Evolutionary conservation across 257 asterid genomes (phyloP), one percentile per base, ranked within the genome.

Genomic region (Lycium barbarum): DNA sequence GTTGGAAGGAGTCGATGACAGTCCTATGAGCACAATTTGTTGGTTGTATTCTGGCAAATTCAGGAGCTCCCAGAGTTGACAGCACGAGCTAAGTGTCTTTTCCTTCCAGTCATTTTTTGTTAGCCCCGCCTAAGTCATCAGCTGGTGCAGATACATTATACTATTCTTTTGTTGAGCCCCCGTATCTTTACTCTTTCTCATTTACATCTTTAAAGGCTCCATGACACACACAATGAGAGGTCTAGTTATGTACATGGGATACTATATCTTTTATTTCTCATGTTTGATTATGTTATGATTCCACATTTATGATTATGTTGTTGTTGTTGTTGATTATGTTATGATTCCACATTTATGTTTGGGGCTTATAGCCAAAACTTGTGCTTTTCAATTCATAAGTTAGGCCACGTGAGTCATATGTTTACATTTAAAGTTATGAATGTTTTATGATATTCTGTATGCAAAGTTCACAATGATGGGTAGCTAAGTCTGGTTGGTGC

Each of bases 191-290:
- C 11, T 61, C 53, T 68, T 26, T 26, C 26, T 68, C 53, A 38
- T 68, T 68, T 36, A 68, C 26, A 6, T 38, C 78, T 68, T 36
- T 38, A 15, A 26, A 36, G 78, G 49, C 38, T 68, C 78, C 78
- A 38, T 68, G 78, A 68, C 26, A 68, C 51, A 36, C 13, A 68
- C 53, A 68, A 68, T 17, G 53, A 68, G 53, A 68, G 78, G 26
- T 68, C 53, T 68, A 68, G 78, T 68, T 68, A 68, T 70, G 33
- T 15, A 38, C 33, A 38, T 70, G 78, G 78, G 78, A 68, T 36
- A 3, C 33, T 38, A 70, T 70, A 68, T 17, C 54, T 17, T 68
- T 38, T 70, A 33, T 70, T 18, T 12, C 55, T 70, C 78, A 70
- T 40, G 49, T 67, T 35, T 67, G 49, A 65, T 65, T 67, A 67